Base-by-base conservation (phyloP, 2,329 filamentous ascomycete species). In the Sporothrix brunneoviolacea region DNA sequence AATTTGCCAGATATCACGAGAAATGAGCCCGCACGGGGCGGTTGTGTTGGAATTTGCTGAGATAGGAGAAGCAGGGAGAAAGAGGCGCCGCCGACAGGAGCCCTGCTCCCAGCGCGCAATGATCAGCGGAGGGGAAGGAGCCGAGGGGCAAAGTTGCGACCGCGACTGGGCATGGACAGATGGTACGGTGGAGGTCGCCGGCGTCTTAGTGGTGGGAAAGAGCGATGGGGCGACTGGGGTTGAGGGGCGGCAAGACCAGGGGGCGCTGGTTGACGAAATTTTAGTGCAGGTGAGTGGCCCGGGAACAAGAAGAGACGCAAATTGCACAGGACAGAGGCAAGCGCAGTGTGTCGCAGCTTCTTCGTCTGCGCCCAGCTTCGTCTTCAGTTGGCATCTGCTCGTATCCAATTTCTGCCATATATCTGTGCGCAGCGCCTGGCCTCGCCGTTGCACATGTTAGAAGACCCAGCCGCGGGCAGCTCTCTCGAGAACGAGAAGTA, bases 391-490 rank as follows among this genome's bases (percentile, higher is more conserved):
- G 18, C 37, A 40, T 35, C 5, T 27, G 7, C 36, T 48, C 45
- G 36, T 41, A 24, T 24, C 33, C 37, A 48, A 33, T 48, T 15
- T 48, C 28, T 33, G 13, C 15, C 38, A 16, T 13, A 28, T 19
- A 47, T 47, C 24, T 38, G 44, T 38, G 44, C 44, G 44, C 35
- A 33, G 15, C 19, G 15, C 22, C 30, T 7, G 35, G 30, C 35
- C 24, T 38, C 35, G 24, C 24, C 19, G 15, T 15, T 28, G 45
- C 45, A 48, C 45, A 48, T 48, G 45, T 37, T 15, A 30, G 22
- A 38, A 8, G 10, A 19, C 18, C 24, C 28, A 8, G 18, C 43
- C 32, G 16, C n/a, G 42, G 32, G 22, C 33, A 27, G 19, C 19
- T 30, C 3, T 8, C 19, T 22, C 19, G 15, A 13, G 15, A 16